Base-by-base conservation (phyloP, 352 stramenopile species). In the Phytophthora cryptogea region DNA sequence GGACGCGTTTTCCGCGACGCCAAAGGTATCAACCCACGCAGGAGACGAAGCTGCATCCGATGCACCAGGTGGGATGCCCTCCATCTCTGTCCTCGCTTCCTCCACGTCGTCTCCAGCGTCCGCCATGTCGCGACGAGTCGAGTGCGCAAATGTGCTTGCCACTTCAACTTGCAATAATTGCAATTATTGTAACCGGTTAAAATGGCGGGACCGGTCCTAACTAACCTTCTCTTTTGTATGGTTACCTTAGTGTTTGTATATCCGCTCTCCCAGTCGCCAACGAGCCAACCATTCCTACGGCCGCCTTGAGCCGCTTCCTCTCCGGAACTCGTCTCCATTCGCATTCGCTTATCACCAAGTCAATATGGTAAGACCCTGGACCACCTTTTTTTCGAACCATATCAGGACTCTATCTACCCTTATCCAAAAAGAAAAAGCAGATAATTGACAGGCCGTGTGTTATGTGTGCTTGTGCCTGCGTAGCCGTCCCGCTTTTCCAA, bases 401-500 rank as follows among this genome's bases (percentile, higher is more conserved):
- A 23, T 23, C 20, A 23, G 20, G 20, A 37, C 5, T 37, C 32
- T 37, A n/a, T 37, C 33, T 14, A 39, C 11, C 11, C 4, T 9
- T 13, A 13, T 39, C 6, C n/a, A 14, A 39, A 16, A 16, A n/a
- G n/a, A n/a, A 56, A 59, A 49, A 41, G 50, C 20, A 63, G 68
- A 53, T 36, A 51, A 72, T 63, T 74, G 63, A 76, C 68, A 76
- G 68, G 69, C 65, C 69, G 69, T 78, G 69, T 74, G 66, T 78
- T 78, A 74, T 65, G 51, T 82, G 47, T 74, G 70, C 49, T 76
- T 68, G 69, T 74, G 71, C 64, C 71, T 76, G 68, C 67, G 39
- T 57, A 94, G 85, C 85, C 85, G 72, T 89, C 82, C 74, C 85
- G 85, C 75, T 92, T 92, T 79, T 92, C 82, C 68, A 99, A 99